Percentiles rank a stretch among this genome's conserved stretches.
Evolutionary conservation across 2,329 filamentous ascomycete genomes (phyloP).

Genomic region (Alternaria postmessia): DNA sequence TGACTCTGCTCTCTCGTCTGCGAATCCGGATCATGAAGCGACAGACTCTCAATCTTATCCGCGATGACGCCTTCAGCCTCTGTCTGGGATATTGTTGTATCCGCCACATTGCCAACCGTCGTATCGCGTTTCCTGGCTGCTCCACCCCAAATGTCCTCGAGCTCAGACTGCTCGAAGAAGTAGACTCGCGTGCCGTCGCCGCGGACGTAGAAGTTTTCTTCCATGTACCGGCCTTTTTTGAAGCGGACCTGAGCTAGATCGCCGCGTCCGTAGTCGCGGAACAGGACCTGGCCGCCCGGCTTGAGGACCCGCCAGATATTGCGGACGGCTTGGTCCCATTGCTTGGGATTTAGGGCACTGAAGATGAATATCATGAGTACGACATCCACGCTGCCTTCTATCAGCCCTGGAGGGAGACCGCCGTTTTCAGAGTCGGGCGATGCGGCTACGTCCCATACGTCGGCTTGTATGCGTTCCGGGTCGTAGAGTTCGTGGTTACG

Average conservation of each 20-base stretch:
- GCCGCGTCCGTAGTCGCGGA: conserved; percentile 94
- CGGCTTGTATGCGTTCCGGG: conserved; percentile 76
- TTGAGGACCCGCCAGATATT: conserved; percentile 87
- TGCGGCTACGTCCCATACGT: conserved; percentile 88
- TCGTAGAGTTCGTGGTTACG: conserved; percentile 80
- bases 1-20: background rate
- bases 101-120: conserved; percentile 9
- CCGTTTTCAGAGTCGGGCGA: conserved; percentile 56
- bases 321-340: conserved; percentile 82
- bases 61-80: conserved; percentile 2
- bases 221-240: conserved; percentile 91
- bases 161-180: conserved; percentile 90
- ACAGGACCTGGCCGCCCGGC: conserved; percentile 90
- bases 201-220: conserved; percentile 96
- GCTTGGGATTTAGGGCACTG: conserved; percentile 82
- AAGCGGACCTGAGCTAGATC: conserved; percentile 97
- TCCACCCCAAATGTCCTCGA: conserved; percentile 79
- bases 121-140: conserved; percentile 4
- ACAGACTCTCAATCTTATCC: conserved; percentile 10
- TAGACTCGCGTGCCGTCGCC: conserved; percentile 97
- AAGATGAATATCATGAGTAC: conserved; percentile 98
- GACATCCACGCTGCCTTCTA: conserved; percentile 83
- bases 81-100: background rate
- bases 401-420: conserved; percentile 76
- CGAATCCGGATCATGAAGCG: conserved; percentile 10